Base-by-base conservation (phyloP, 768 basidiomycete genomes). In the Mrakia hoshinonis region DNA sequence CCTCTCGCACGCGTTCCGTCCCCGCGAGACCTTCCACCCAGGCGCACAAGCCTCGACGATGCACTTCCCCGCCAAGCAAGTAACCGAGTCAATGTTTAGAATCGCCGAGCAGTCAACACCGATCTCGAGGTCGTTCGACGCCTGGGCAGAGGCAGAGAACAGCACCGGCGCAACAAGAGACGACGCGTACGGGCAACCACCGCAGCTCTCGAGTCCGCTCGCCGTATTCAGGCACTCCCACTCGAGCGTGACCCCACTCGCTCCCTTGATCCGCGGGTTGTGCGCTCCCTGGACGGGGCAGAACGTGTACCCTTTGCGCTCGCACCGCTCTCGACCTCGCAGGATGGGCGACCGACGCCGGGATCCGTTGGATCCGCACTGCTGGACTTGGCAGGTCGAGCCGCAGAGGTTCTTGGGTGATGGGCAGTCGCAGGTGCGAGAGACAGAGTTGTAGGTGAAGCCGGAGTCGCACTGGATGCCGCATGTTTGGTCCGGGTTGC, bases 61-160 rank as follows among this genome's bases (percentile, higher is more conserved):
- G 46, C 68, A 69, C 22, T 9, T 13, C 18, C 68, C 68, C 1
- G 26, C 1, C 1, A 29, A 22, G 39, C 68, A 69, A 1, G 26
- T 2, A 52, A 69, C 68, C 1, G 39, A 34, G 38, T 69, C 68
- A 36, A 61, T 55, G 58, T 47, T 26, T 43, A 55, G 22, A 29
- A 69, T 69, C 31, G 68, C 68, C 18, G 68, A 54, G 54, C 68
- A 69, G 26, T 69, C 68, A 29, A 47, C 6, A 34, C 68, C 58
- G 43, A 51, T 20, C 15, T 51, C 26, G 49, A 51, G 26, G 26
- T 20, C 22, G 20, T 22, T 20, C 2, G 6, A 1, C 22, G 49
- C 7, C n/a, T n/a, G n/a, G 49, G 49, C 22, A 24, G 49, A 51
- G 6, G 49, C 22, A 22, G 49, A 1, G 49, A 51, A 24, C 20